Evolutionary conservation across 2,329 filamentous ascomycete genomes (phyloP), one percentile per base, ranked within the genome.

Genomic region (Colletotrichum scovillei): DNA sequence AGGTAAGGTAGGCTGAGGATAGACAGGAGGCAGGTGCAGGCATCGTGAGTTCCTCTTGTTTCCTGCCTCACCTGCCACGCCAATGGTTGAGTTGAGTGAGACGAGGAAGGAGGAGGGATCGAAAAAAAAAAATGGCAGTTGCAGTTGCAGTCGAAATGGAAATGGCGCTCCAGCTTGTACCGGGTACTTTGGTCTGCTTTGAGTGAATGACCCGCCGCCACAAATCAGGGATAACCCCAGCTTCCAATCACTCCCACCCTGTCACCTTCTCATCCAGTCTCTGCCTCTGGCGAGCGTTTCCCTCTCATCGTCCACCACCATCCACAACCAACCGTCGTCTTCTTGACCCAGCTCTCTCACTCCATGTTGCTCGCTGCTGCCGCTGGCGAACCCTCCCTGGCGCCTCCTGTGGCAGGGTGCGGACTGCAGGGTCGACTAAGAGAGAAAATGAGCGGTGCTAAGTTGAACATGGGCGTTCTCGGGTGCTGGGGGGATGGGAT

Each of bases 31-130:
- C 32, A 58, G 63, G 32, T 30, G 56, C 53, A 35, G 56, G 56
- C 60, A 73, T 73, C 70, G 70, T 65, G 70, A 70, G 67, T 55
- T 59, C 53, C 35, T 16, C 49, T 55, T 68, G 30, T 57, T 72
- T 56, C 19, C 68, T 70, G 55, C 30, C 49, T 69, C 26, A 22
- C 35, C 49, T 49, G 63, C 38, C 49, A 58, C 42, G 42, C 42
- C 42, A 46, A 46, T 19, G 42, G 42, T 46, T 32, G 30, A 32
- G 30, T 32, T 32, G 8, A 32, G 8, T 46, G 42, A 46, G 42
- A 46, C 42, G 42, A 46, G 42, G 42, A 46, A 46, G 42, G 42
- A 46, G 42, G 19, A 66, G n/a, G 19, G 14, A 42, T 42, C 5
- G 35, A 38, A 38, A 19, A 19, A 38, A 24, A 52, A 49, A 55